Conservation (phyloP, 352 stramenopile genomes). For the Saprolegnia diclina region DNA sequence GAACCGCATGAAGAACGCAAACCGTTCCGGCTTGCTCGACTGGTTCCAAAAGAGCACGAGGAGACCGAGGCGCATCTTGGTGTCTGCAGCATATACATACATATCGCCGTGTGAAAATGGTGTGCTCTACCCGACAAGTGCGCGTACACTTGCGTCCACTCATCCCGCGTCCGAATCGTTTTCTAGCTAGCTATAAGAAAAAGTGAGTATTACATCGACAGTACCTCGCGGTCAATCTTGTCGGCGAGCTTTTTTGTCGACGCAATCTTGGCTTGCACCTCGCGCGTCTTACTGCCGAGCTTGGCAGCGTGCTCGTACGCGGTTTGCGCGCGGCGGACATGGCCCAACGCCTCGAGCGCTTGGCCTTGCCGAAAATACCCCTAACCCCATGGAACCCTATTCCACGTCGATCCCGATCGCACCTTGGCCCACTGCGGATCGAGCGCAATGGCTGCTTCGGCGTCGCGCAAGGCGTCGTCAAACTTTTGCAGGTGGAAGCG, state of each 20-base stretch:
- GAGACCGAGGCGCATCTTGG: conserved; percentile 19
- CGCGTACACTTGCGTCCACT: conserved; percentile 25
- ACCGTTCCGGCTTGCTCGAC: conserved; percentile 24
- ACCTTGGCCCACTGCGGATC: conserved; percentile 88
- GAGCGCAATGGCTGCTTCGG: conserved; percentile 64
- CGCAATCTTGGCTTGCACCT: conserved; percentile 16
- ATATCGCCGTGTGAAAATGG: too few species aligned
- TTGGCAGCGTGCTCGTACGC: conserved; percentile 18
- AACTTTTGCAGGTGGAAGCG: conserved; percentile 68
- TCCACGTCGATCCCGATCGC: not conserved
- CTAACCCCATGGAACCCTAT: conserved; percentile 23
- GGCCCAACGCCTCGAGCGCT: conserved; percentile 16
- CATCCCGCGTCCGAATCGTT: conserved; percentile 5
- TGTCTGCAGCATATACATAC: too few species aligned
- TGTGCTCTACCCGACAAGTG: conserved; percentile 21
- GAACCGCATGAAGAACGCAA: conserved; percentile 28
- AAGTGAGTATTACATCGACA: not conserved
- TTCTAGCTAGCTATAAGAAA: not conserved
- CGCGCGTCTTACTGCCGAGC: conserved; percentile 19
- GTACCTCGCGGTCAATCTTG: conserved; percentile 20
- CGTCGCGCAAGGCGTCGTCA: conserved; percentile 72
- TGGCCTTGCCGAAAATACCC: conserved; percentile 84
- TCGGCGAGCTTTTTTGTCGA: conserved; percentile 15
- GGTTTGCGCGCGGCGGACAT: conserved; percentile 6
- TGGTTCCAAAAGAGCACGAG: conserved; percentile 25